A percentile compares a stretch with the other conserved stretches of the same genome.
phyloP scores from a whole-genome alignment of 768 basidiomycete genomes.

The Amanita inopinata region DNA sequence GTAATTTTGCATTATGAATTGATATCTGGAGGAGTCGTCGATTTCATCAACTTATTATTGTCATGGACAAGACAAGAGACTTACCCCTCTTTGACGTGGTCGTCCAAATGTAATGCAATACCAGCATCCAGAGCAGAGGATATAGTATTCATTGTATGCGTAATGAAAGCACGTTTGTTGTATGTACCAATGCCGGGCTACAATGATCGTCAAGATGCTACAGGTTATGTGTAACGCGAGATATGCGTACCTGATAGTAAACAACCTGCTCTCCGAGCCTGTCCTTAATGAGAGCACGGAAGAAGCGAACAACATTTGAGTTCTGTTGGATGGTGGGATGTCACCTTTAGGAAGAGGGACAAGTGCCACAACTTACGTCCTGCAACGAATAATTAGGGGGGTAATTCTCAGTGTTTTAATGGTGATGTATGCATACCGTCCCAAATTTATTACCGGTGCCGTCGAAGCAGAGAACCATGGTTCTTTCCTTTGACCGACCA shows the following conservation, averaged over 20 bases:
- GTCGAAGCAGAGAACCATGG: constrained; percentile 20
- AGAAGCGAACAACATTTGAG: constrained; percentile 16
- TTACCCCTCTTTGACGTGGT: constrained; percentile 23
- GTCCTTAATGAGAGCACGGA: constrained; percentile 13
- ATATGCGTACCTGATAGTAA: constrained; percentile 15
- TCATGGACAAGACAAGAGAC: not conserved
- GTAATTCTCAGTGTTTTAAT: not conserved
- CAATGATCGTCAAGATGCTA: not conserved
- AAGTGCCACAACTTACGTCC: not conserved
- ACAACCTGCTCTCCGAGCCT: constrained; percentile 12
- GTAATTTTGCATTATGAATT: constrained; percentile 18
- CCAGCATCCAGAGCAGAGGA: constrained; percentile 16
- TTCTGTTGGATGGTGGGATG: constrained; percentile 10
- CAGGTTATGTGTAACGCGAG: not conserved
- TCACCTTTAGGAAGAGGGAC: not conserved
- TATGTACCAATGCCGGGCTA: constrained; percentile 20
- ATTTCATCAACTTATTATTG: not conserved
- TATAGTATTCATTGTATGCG: constrained; percentile 12
- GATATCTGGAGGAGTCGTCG: constrained; percentile 12
- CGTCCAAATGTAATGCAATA: constrained; percentile 18
- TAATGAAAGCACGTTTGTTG: constrained; percentile 15
- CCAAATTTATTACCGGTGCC: constrained; percentile 23
- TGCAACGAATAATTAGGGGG: not conserved
- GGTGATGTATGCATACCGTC: constrained; percentile 12
- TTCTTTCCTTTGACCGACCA: constrained; percentile 1